A percentile compares a stretch with the other conserved stretches of the same genome.
Evolutionary conservation across 176 grass and related monocot species (phyloP).

Genomic region (Aegilops sharonensis): DNA sequence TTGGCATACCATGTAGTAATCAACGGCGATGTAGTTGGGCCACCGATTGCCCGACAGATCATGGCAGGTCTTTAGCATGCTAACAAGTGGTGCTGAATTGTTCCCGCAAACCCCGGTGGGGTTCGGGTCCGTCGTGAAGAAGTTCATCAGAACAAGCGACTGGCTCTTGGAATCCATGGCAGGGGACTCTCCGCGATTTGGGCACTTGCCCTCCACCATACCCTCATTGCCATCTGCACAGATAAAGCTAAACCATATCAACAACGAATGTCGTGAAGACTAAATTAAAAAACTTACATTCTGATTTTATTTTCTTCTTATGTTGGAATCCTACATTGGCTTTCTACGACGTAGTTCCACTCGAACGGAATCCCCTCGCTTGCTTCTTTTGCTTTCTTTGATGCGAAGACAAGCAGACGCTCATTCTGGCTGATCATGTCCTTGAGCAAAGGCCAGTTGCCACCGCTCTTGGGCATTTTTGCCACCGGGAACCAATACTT

Average conservation of each 20-base stretch:
- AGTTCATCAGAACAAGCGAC: constrained; percentile 96
- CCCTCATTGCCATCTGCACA: constrained; percentile 65
- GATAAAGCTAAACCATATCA: not conserved
- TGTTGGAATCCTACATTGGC: constrained; percentile 59
- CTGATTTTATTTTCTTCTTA: not conserved
- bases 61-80: constrained; percentile 85
- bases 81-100: constrained; percentile 70
- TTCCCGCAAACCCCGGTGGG: constrained; percentile 40
- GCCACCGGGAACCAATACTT: constrained; percentile 89
- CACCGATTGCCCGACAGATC: constrained; percentile 75
- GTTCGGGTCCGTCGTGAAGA: constrained; percentile 55
- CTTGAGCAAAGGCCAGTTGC: constrained; percentile 82
- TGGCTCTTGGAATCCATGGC: constrained; percentile 71
- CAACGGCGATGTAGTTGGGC: constrained; percentile 91
- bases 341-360: constrained; percentile 86
- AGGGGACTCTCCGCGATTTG: constrained; percentile 62
- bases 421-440: constrained; percentile 80
- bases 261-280: not conserved
- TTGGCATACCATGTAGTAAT: constrained; percentile 81
- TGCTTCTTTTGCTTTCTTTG: constrained; percentile 76
- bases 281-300: not conserved
- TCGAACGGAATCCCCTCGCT: constrained; percentile 74
- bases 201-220: constrained; percentile 66
- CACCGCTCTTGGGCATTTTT: constrained; percentile 80
- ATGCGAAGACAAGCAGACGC: constrained; percentile 85